These are phyloP conservation scores for Symbiodinium pilosum DNA, from an alignment of 73 alveolate genomes.

Conservation along the genomic window DNA sequence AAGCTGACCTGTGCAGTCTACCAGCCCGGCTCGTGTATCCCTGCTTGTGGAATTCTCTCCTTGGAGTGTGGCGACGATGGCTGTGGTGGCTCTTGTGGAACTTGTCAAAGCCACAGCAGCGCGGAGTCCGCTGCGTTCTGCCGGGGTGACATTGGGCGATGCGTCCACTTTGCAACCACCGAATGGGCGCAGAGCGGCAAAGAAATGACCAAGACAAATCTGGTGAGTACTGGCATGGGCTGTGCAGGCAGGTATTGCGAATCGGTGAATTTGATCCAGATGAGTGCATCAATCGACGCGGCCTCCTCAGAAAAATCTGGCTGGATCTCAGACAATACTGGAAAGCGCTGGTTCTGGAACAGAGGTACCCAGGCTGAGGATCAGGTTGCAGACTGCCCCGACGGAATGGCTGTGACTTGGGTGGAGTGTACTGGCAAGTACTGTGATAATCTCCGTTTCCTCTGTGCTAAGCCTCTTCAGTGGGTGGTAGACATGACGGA, in stretches of 20 bases:
- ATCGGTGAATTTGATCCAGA: slow-evolving; percentile 1
- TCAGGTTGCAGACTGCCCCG: slow-evolving; percentile 83
- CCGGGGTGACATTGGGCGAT: slow-evolving; percentile 83
- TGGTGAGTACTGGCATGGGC: slow-evolving; percentile 40
- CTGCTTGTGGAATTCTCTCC: not conserved
- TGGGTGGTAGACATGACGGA: slow-evolving; percentile 57
- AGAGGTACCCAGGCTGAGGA: slow-evolving; percentile 37
- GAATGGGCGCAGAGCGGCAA: not conserved
- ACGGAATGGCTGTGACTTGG: slow-evolving; percentile 73
- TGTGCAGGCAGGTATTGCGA: slow-evolving; percentile 52
- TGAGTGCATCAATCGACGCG: not conserved
- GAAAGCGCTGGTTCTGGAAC: slow-evolving; percentile 89
- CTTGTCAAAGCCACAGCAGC: not conserved
- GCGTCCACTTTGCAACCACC: slow-evolving; percentile 60
- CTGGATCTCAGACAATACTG: slow-evolving; percentile 49
- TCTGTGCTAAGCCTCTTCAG: slow-evolving; percentile 78
- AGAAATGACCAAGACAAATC: not conserved
- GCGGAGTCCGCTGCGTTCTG: not conserved
- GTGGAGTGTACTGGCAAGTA: slow-evolving; percentile 42
- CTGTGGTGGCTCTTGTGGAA: slow-evolving; percentile 89
- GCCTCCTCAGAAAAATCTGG: not conserved
- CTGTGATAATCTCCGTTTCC: slow-evolving; percentile 64
- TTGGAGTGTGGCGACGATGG: slow-evolving; percentile 76
- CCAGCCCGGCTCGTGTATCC: not conserved
- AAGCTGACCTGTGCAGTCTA: not conserved